These are phyloP conservation scores for Yueomyces sp. DNA, from an alignment of 805 yeast species.

Conservation along the genomic window DNA sequence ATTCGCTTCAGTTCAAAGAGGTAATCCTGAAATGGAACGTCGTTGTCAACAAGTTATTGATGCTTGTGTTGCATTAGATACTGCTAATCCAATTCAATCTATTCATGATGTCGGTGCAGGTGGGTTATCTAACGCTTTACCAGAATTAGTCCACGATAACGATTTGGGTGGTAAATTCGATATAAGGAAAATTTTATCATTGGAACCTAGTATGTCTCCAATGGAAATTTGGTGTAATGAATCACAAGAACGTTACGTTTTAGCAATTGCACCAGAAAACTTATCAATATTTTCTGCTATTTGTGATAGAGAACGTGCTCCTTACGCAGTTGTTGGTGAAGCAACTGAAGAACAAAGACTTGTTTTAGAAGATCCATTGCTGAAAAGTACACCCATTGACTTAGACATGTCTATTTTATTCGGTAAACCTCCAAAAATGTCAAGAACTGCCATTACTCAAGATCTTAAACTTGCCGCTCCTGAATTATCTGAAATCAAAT, in stretches of 20 bases:
- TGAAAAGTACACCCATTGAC: slow-evolving; percentile 82
- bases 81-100: slow-evolving; percentile 71
- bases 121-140: slow-evolving; percentile 92
- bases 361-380: slow-evolving; percentile 62
- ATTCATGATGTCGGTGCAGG: slow-evolving; percentile 99
- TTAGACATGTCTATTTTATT: slow-evolving; percentile 88
- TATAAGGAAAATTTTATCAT: slow-evolving; percentile 74
- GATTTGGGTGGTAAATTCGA: slow-evolving; percentile 90
- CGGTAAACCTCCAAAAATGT: slow-evolving; percentile 95
- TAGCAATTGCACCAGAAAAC: slow-evolving; percentile 78
- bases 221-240: slow-evolving; percentile 99
- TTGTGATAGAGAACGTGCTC: slow-evolving; percentile 92
- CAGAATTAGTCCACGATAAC: slow-evolving; percentile 95
- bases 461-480: slow-evolving; percentile 34
- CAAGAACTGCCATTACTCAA: slow-evolving; percentile 56
- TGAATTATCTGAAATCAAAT: slow-evolving; percentile 25
- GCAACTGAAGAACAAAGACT: slow-evolving; percentile 83
- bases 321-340: slow-evolving; percentile 88
- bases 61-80: slow-evolving; percentile 77
- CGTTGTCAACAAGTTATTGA: slow-evolving; percentile 98
- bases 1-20: slow-evolving; percentile 98
- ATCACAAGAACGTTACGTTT: slow-evolving; percentile 94
- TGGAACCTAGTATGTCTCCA: slow-evolving; percentile 98
- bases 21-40: slow-evolving; percentile 98
- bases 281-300: slow-evolving; percentile 58